A percentile compares a stretch with the other conserved stretches of the same genome.
Conservation (phyloP, 495 filamentous ascomycete genomes). For the Daldinia decipiens region DNA sequence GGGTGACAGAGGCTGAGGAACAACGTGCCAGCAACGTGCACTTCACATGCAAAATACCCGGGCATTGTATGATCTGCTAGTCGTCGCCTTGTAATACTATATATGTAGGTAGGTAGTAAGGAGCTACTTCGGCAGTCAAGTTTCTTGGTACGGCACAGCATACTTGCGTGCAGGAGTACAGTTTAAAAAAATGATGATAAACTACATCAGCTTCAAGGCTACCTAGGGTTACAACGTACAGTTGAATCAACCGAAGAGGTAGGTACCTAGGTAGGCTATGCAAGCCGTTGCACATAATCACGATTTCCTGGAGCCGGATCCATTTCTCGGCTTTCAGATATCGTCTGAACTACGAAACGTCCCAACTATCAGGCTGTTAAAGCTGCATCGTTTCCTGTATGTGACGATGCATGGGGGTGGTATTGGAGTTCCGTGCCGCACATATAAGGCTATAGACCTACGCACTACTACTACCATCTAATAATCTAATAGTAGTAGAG, state of each 20-base stretch:
- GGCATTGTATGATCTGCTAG: neutral
- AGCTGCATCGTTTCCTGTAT: neutral
- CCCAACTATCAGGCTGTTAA: neutral
- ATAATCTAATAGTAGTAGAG: too few relatives aligned
- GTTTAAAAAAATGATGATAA: neutral
- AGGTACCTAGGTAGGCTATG: neutral
- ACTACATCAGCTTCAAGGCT: neutral
- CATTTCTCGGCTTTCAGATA: neutral
- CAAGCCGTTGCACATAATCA: too few relatives aligned
- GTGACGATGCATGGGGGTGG: neutral
- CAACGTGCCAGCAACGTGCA: neutral
- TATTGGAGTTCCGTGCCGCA: neutral
- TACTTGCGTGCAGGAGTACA: neutral
- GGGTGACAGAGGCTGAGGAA: neutral
- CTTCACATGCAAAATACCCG: neutral
- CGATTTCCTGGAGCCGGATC: neutral
- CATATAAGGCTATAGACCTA: neutral
- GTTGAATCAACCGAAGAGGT: neutral
- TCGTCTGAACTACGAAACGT: neutral
- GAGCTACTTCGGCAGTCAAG: conserved; percentile 6
- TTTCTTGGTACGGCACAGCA: neutral
- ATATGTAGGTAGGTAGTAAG: neutral
- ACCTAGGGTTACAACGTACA: neutral
- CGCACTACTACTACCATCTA: too few relatives aligned
- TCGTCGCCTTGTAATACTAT: too few relatives aligned